These are phyloP conservation scores for Pseudopithomyces chartarum DNA, from an alignment of 2,329 filamentous ascomycete species.

Conservation along the genomic window DNA sequence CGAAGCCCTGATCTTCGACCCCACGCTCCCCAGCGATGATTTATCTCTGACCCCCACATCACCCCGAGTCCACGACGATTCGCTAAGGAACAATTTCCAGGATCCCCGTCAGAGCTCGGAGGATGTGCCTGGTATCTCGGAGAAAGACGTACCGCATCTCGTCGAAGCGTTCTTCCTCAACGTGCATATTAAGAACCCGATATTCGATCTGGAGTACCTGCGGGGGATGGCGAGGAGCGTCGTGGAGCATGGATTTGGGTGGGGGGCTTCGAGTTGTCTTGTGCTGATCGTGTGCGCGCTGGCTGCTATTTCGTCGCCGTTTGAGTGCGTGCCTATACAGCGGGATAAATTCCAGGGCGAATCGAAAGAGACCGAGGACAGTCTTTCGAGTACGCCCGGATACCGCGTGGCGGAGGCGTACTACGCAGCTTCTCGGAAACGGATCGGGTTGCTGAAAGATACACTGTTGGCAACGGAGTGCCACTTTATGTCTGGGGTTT, in stretches of 20 bases:
- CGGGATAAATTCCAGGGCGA: not conserved
- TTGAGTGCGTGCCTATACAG: not conserved
- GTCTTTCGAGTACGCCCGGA: constrained; percentile 17
- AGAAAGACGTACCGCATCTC: constrained; percentile 33
- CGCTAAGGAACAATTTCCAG: not conserved
- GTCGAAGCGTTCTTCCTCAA: constrained; percentile 36
- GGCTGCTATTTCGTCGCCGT: constrained; percentile 30
- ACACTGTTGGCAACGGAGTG: constrained; percentile 37
- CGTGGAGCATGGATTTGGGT: constrained; percentile 30
- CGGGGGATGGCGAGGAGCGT: constrained; percentile 25
- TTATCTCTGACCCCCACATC: not conserved
- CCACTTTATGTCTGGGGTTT: constrained; percentile 39
- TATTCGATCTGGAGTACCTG: constrained; percentile 32
- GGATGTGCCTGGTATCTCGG: constrained; percentile 21
- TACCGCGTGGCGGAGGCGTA: constrained; percentile 31
- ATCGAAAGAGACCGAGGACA: not conserved
- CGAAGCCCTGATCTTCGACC: constrained; percentile 19
- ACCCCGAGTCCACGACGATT: not conserved
- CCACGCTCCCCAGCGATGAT: not conserved
- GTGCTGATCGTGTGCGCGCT: constrained; percentile 41
- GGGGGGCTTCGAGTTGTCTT: constrained; percentile 36
- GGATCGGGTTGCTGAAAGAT: constrained; percentile 34
- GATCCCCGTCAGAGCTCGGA: constrained; percentile 3
- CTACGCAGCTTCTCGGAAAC: constrained; percentile 37
- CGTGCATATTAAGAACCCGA: constrained; percentile 43